Conservation (phyloP, 495 filamentous ascomycete species). For the Penicillium goetzii region DNA sequence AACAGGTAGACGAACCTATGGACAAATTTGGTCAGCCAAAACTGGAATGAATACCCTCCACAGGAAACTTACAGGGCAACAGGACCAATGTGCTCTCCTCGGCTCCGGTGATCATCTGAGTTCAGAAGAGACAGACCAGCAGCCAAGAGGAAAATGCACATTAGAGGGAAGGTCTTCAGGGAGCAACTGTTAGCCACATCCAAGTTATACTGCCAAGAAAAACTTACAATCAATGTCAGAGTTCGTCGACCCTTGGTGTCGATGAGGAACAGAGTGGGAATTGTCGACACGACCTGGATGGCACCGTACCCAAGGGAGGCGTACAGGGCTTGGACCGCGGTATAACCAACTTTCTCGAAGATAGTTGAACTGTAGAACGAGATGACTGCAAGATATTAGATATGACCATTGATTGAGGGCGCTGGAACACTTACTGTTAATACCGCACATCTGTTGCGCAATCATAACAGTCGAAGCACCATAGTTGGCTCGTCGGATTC, state of each 20-base stretch:
- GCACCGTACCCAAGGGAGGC: slow-evolving; percentile 65
- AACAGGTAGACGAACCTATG: slow-evolving; percentile 47
- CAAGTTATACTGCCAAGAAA: slow-evolving; percentile 14
- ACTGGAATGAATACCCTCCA: neutral
- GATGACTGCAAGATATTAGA: slow-evolving; percentile 54
- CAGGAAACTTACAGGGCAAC: slow-evolving; percentile 34
- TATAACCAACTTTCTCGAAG: slow-evolving; percentile 64
- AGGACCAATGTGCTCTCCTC: slow-evolving; percentile 28
- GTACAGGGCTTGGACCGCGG: slow-evolving; percentile 62
- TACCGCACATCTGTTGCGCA: slow-evolving; percentile 50
- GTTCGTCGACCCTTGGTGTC: slow-evolving; percentile 79
- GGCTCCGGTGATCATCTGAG: slow-evolving; percentile 17
- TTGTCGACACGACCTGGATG: slow-evolving; percentile 74
- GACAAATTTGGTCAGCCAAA: neutral
- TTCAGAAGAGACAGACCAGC: slow-evolving; percentile 64
- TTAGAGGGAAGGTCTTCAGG: slow-evolving; percentile 79
- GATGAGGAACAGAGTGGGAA: slow-evolving; percentile 66
- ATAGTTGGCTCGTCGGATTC: slow-evolving; percentile 64
- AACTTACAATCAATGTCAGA: slow-evolving; percentile 46
- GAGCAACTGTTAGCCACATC: slow-evolving; percentile 40
- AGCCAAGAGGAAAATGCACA: slow-evolving; percentile 71
- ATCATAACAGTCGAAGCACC: slow-evolving; percentile 70
- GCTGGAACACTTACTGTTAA: slow-evolving; percentile 48
- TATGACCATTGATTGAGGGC: neutral
- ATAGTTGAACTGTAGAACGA: slow-evolving; percentile 82